phyloP scores from a whole-genome alignment of 2,329 filamentous ascomycete genomes.

The Fusarium mexicanum region DNA sequence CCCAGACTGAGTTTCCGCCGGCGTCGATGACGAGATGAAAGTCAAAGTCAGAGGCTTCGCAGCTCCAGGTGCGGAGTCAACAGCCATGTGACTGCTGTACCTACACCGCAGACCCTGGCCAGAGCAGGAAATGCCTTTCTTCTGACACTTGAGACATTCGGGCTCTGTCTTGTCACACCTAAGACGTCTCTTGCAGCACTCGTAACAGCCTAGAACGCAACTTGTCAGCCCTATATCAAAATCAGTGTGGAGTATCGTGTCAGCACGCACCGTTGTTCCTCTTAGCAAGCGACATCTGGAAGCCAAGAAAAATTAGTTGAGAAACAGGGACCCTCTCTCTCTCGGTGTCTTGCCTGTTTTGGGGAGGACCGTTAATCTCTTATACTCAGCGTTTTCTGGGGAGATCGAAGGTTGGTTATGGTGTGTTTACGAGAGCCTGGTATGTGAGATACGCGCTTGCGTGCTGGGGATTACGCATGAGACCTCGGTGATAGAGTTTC shows the following conservation, averaged over 20 bases:
- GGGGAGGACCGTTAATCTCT: neutral
- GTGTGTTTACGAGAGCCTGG: neutral
- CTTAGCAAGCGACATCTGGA: conserved; percentile 42
- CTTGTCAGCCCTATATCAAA: neutral
- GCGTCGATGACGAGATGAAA: neutral
- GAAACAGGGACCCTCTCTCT: neutral
- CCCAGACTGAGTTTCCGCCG: neutral
- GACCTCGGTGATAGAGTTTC: neutral
- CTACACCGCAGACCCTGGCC: conserved; percentile 50
- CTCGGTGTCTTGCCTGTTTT: conserved; percentile 3
- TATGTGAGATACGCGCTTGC: conserved; percentile 6
- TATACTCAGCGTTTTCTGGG: neutral
- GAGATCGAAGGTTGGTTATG: neutral
- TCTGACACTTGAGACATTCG: conserved; percentile 51
- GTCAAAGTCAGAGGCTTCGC: neutral
- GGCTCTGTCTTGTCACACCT: conserved; percentile 53
- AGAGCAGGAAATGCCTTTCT: conserved; percentile 52
- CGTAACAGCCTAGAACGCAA: conserved; percentile 46
- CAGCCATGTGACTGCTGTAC: conserved; percentile 47
- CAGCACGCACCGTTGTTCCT: conserved; percentile 37
- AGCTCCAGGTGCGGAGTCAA: neutral
- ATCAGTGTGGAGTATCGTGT: neutral
- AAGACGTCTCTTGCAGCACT: conserved; percentile 52
- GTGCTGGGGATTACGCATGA: conserved; percentile 10
- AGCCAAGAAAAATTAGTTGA: neutral